Percentiles rank a stretch among this genome's conserved stretches.
These are phyloP conservation scores for Aphanocladium album DNA, from an alignment of 2,329 filamentous ascomycete genomes.

Conservation along the genomic window DNA sequence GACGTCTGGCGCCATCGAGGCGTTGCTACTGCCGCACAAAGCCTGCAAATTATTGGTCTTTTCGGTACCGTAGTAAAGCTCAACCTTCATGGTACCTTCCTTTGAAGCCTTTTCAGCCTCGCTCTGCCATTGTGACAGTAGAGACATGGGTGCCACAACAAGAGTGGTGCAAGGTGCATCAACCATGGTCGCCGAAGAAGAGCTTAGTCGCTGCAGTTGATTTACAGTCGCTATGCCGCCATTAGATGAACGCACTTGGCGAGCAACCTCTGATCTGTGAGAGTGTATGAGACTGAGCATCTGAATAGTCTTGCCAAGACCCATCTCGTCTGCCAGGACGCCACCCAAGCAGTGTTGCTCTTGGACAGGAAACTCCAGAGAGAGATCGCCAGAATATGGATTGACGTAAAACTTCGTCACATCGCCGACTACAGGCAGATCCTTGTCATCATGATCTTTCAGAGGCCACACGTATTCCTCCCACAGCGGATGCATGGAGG, in stretches of 20 bases:
- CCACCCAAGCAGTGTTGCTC: constrained; percentile 93
- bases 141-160: constrained; percentile 93
- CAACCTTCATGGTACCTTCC: constrained; percentile 71
- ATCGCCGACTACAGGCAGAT: constrained; percentile 59
- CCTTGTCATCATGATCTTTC: constrained; percentile 80
- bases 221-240: constrained; percentile 43
- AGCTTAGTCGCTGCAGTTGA: constrained; percentile 57
- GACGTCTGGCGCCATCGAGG: constrained; percentile 72
- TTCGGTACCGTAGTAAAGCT: constrained; percentile 89
- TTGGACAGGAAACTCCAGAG: constrained; percentile 84
- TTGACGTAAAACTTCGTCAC: constrained; percentile 87
- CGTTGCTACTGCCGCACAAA: constrained; percentile 71
- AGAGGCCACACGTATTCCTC: constrained; percentile 89
- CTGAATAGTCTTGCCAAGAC: constrained; percentile 95
- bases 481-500: constrained; percentile 95
- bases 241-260: constrained; percentile 29
- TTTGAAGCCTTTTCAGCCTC: constrained; percentile 89
- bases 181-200: constrained; percentile 52
- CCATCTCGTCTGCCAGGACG: constrained; percentile 95
- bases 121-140: constrained; percentile 95
- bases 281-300: constrained; percentile 93
- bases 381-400: constrained; percentile 91
- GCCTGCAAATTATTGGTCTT: constrained; percentile 74
- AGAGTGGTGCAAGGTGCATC: constrained; percentile 83
- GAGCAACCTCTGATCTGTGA: constrained; percentile 58